Evolutionary conservation across 495 filamentous ascomycete genomes (phyloP).

Genomic region (Podospora didyma): DNA sequence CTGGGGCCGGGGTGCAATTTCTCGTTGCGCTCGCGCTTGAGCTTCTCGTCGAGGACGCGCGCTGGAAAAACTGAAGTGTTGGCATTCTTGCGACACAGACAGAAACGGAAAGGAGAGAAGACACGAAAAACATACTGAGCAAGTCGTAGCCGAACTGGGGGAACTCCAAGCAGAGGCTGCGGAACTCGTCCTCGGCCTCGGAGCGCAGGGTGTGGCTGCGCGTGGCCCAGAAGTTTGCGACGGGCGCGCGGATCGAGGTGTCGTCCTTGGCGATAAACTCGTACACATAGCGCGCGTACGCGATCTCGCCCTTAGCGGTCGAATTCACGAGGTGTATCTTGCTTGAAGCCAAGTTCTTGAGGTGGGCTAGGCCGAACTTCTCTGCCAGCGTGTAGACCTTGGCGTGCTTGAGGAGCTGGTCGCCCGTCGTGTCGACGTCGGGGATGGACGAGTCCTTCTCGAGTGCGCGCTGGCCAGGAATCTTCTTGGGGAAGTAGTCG

Average conservation of each 20-base stretch:
- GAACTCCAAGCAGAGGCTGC: conserved; percentile 76
- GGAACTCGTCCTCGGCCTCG: conserved; percentile 79
- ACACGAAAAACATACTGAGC: conserved; percentile 47
- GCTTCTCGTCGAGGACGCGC: conserved; percentile 56
- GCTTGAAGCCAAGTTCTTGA: conserved; percentile 72
- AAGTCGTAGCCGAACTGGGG: conserved; percentile 92
- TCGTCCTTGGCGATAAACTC: conserved; percentile 67
- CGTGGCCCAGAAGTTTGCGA: conserved; percentile 87
- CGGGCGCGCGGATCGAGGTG: conserved; percentile 68
- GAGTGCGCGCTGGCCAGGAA: conserved; percentile 50
- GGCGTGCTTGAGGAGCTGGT: conserved; percentile 79
- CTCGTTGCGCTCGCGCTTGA: conserved; percentile 51
- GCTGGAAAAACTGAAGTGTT: conserved; percentile 31
- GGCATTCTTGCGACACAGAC: neutral
- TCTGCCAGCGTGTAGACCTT: conserved; percentile 85
- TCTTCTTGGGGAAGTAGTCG: conserved; percentile 76
- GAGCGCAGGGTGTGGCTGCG: conserved; percentile 74
- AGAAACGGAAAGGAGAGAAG: neutral
- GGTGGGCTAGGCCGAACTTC: conserved; percentile 65
- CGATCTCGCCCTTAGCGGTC: conserved; percentile 81
- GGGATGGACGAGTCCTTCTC: conserved; percentile 56
- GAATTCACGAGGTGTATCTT: conserved; percentile 89
- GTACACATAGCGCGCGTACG: conserved; percentile 89
- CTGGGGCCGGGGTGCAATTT: conserved; percentile 46
- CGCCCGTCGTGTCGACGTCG: conserved; percentile 63